A percentile compares a stretch with the other conserved stretches of the same genome.
Conservation (phyloP, 352 stramenopile species). For the Pythium dissotocum region DNA sequence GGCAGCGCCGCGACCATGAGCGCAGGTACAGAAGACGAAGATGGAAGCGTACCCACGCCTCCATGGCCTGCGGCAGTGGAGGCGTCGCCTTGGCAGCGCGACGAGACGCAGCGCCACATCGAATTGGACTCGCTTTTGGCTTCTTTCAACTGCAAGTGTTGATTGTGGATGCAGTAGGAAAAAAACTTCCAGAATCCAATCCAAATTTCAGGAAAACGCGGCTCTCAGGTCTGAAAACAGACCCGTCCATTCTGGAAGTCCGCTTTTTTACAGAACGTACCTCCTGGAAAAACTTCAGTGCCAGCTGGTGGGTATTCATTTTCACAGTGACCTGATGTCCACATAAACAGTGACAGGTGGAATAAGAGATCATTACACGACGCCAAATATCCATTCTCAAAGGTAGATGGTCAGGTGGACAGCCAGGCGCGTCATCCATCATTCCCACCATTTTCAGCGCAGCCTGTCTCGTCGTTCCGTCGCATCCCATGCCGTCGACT, state of each 20-base stretch:
- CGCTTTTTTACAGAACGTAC: neutral
- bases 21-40: neutral
- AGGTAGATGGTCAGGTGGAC: neutral
- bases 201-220: neutral
- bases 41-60: neutral
- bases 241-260: neutral
- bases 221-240: neutral
- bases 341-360: no score
- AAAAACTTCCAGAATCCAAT: neutral
- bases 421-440: neutral
- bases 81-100: slow-evolving; percentile 3
- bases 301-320: neutral
- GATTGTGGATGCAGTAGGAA: neutral
- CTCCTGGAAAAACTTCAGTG: neutral
- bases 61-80: neutral
- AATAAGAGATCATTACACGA: neutral
- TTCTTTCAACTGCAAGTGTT: neutral
- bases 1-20: slow-evolving; percentile 18
- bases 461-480: neutral
- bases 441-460: neutral
- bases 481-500: neutral
- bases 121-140: neutral
- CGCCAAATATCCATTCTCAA: slow-evolving; percentile 1
- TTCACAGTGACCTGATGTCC: neutral
- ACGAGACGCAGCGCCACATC: slow-evolving; percentile 17